Percentiles rank a stretch among this genome's conserved stretches.
Conservation (phyloP, 768 basidiomycete species). For the Tylopilus vinaceipallidus region DNA sequence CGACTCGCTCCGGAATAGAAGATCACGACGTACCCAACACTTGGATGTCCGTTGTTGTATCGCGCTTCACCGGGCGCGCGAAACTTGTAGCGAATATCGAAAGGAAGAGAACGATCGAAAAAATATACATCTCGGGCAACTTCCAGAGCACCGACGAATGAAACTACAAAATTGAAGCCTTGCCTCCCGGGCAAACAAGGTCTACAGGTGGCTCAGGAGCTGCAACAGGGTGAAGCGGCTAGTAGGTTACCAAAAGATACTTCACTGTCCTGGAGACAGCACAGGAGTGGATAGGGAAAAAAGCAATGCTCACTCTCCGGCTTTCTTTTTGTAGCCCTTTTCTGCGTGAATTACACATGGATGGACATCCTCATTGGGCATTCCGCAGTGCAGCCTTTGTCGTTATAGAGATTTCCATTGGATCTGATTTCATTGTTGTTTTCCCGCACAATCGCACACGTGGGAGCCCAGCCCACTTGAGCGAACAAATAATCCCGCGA, state of each 20-base stretch:
- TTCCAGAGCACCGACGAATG: constrained; percentile 27
- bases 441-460: neutral
- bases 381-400: neutral
- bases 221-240: neutral
- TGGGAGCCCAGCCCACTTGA: neutral
- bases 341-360: neutral
- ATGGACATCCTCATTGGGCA: neutral
- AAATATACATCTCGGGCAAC: constrained; percentile 5
- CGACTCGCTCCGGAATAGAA: neutral
- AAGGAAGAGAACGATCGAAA: neutral
- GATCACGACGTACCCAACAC: constrained; percentile 53
- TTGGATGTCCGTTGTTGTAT: constrained; percentile 30
- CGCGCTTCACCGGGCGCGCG: constrained; percentile 10
- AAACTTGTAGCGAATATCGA: neutral
- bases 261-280: constrained; percentile 2
- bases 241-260: neutral
- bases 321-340: neutral
- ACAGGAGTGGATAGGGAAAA: neutral
- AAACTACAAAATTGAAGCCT: constrained; percentile 23
- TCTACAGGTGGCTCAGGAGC: neutral
- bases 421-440: neutral
- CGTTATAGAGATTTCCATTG: constrained; percentile 2
- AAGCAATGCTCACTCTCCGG: neutral
- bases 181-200: constrained; percentile 33
- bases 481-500: no score